A percentile compares a stretch with the other conserved stretches of the same genome.
These are phyloP conservation scores for Didymella glomerata DNA, from an alignment of 2,329 filamentous ascomycete species.

Conservation along the genomic window DNA sequence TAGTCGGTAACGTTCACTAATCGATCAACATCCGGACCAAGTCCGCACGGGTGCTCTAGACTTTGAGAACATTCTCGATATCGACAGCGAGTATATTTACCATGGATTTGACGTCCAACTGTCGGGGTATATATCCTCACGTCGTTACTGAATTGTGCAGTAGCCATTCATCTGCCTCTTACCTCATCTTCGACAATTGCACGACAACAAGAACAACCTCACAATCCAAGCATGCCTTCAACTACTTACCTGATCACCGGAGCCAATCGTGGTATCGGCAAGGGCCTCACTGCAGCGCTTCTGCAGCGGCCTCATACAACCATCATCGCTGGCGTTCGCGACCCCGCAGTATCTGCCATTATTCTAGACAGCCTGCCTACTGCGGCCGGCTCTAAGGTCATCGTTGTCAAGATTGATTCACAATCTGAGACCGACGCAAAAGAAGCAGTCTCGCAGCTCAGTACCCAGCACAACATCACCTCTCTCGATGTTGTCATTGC, in stretches of 20 bases:
- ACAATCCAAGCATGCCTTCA: background rate
- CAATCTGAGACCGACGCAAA: constrained; percentile 5
- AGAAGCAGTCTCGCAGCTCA: constrained; percentile 1
- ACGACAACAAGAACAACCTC: background rate
- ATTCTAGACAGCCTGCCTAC: background rate
- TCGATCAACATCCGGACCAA: too few relatives aligned
- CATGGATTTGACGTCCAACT: too few relatives aligned
- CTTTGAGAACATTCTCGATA: too few relatives aligned
- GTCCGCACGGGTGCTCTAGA: too few relatives aligned
- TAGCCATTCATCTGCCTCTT: too few relatives aligned
- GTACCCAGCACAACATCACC: background rate
- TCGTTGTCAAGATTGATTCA: constrained; percentile 1
- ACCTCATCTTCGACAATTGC: too few relatives aligned
- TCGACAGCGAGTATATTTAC: too few relatives aligned
- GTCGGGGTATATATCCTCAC: too few relatives aligned
- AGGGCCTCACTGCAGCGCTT: constrained; percentile 1
- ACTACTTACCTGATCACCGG: constrained; percentile 1
- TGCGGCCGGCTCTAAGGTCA: background rate
- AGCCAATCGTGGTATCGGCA: constrained; percentile 1
- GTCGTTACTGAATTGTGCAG: too few relatives aligned
- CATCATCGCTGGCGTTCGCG: constrained; percentile 1
- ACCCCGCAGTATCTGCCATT: background rate
- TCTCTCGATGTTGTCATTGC: constrained; percentile 1
- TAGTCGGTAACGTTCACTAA: too few relatives aligned
- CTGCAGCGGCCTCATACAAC: constrained; percentile 1